These are phyloP conservation scores for Allium sativum DNA, from an alignment of 106 monocot genomes.

Conservation along the genomic window DNA sequence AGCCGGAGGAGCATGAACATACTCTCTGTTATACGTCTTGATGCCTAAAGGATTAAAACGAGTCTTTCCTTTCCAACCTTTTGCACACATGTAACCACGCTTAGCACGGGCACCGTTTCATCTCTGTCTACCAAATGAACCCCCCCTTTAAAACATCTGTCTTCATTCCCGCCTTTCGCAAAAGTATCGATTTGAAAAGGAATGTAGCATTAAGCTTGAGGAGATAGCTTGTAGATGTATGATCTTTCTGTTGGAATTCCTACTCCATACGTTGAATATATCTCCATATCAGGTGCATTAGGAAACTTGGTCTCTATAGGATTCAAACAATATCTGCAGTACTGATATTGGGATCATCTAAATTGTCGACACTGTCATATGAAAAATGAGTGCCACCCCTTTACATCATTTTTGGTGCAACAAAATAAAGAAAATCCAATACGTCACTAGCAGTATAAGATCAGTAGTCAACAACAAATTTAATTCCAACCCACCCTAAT, in stretches of 20 bases:
- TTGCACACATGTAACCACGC: slow-evolving; percentile 48
- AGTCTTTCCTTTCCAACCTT: slow-evolving; percentile 49
- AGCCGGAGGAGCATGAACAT: slow-evolving; percentile 30
- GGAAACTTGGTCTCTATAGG: slow-evolving; percentile 50
- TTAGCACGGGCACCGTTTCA: slow-evolving; percentile 37
- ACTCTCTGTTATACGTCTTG: slow-evolving; percentile 35
- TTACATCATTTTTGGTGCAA: slow-evolving; percentile 99
- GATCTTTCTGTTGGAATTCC: slow-evolving; percentile 42
- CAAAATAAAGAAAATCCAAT: slow-evolving; percentile 83
- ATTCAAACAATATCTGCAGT: slow-evolving; percentile 52
- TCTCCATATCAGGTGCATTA: slow-evolving; percentile 56
- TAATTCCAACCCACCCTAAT: slow-evolving; percentile 66
- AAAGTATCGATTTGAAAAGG: slow-evolving; percentile 4
- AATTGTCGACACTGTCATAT: slow-evolving; percentile 81
- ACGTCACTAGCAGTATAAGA: slow-evolving; percentile 62
- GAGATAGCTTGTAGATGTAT: slow-evolving; percentile 7
- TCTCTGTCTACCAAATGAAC: slow-evolving; percentile 17
- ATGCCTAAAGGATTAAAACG: slow-evolving; percentile 47
- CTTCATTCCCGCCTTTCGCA: neutral
- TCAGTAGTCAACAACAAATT: slow-evolving; percentile 86
- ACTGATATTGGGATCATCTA: slow-evolving; percentile 37
- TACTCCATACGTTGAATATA: slow-evolving; percentile 46
- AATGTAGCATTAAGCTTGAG: neutral
- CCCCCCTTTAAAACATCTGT: neutral
- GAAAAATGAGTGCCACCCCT: slow-evolving; percentile 93